Percentiles rank a stretch among this genome's conserved stretches.
Evolutionary conservation across 1,139 yeast genomes (phyloP).

Genomic region (Schwanniomyces etchellsii): DNA sequence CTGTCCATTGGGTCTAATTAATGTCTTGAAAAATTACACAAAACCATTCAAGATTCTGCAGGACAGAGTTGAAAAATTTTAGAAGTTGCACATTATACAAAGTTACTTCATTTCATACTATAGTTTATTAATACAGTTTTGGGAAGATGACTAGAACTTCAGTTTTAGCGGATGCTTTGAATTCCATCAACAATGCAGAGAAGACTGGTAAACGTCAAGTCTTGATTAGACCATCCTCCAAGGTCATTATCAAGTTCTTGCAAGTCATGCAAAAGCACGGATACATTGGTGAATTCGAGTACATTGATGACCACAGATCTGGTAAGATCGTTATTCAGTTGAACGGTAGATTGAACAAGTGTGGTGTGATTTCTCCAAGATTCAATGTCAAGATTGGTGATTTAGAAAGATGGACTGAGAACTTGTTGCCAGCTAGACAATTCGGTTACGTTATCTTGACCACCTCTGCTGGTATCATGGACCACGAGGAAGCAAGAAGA

Average conservation of each 20-base stretch:
- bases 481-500: constrained; percentile 99
- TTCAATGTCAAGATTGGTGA: constrained; percentile 91
- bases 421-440: constrained; percentile 97
- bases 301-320: constrained; percentile 98
- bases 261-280: constrained; percentile 99
- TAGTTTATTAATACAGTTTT: constrained; percentile 1
- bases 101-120: not conserved
- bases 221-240: constrained; percentile 96
- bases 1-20: too few species aligned
- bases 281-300: constrained; percentile 98
- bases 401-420: constrained; percentile 97
- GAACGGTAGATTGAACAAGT: constrained; percentile 97
- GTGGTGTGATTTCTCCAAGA: constrained; percentile 98
- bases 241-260: constrained; percentile 95
- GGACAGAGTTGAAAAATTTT: constrained; percentile 1
- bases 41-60: not conserved
- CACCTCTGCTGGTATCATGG: constrained; percentile 99
- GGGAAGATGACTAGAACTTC: constrained; percentile 92
- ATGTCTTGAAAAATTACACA: not conserved
- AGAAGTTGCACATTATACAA: not conserved
- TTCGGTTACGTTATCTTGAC: constrained; percentile 95
- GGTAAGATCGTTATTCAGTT: constrained; percentile 96
- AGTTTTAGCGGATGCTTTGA: constrained; percentile 98
- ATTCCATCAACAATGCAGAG: constrained; percentile 98
- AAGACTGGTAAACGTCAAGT: constrained; percentile 99